These are phyloP conservation scores for Claviceps purpurea DNA, from an alignment of 2,329 filamentous ascomycete species.

Conservation along the genomic window DNA sequence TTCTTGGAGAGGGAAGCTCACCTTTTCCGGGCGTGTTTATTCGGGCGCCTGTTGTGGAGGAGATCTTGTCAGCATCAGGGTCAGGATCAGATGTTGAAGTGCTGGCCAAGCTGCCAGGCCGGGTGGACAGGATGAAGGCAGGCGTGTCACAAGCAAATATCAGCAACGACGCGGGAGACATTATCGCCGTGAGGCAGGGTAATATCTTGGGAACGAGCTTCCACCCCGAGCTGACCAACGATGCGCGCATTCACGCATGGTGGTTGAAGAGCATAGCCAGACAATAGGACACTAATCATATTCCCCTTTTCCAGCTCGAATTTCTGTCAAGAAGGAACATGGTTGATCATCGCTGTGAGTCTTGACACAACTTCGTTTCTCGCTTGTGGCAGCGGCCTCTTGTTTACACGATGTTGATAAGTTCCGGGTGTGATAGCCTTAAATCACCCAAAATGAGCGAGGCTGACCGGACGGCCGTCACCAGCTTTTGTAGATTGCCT, in stretches of 20 bases:
- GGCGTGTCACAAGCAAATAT: constrained; percentile 24
- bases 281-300: constrained; percentile 27
- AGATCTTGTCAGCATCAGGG: constrained; percentile 40
- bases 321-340: too few species aligned
- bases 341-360: background rate
- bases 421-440: too few species aligned
- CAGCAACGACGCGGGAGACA: constrained; percentile 48
- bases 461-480: too few species aligned
- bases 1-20: constrained; percentile 33
- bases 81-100: constrained; percentile 29
- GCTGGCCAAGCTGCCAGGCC: constrained; percentile 34
- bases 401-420: too few species aligned
- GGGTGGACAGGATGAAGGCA: constrained; percentile 23
- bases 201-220: constrained; percentile 94
- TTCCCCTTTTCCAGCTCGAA: too few species aligned
- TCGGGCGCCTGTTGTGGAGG: constrained; percentile 83
- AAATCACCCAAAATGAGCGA: too few species aligned
- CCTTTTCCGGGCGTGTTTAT: constrained; percentile 80
- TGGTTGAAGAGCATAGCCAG: constrained; percentile 49
- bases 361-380: too few species aligned
- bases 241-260: constrained; percentile 83
- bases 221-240: constrained; percentile 83
- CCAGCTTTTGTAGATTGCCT: too few species aligned
- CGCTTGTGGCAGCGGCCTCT: too few species aligned
- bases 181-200: constrained; percentile 78